Percentiles rank a stretch among this genome's conserved stretches.
Conservation (phyloP, 2,329 filamentous ascomycete genomes). For the Hypomyces perniciosus region DNA sequence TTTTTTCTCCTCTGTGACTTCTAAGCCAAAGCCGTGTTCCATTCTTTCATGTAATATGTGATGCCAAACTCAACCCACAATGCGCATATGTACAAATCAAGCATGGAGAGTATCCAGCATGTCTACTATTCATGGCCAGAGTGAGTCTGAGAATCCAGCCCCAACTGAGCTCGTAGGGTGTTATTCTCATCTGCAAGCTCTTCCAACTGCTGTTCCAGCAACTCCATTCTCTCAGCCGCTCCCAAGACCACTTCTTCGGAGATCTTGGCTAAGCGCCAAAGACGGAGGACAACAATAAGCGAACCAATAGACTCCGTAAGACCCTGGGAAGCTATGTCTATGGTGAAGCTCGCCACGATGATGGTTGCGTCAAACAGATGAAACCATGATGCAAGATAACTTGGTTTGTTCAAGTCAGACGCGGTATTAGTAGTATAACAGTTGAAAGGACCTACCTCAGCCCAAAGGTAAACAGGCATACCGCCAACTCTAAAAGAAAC, state of each 20-base stretch:
- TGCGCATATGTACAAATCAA: background rate
- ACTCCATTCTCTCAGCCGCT: conserved; percentile 56
- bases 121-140: conserved; percentile 13
- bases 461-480: conserved; percentile 57
- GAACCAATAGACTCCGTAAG: conserved; percentile 58
- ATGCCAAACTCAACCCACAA: too few species aligned
- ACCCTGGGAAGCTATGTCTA: conserved; percentile 56
- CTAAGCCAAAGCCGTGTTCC: too few species aligned
- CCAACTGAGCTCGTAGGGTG: conserved; percentile 18
- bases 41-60: too few species aligned
- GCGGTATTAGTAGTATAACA: background rate
- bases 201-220: conserved; percentile 46
- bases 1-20: background rate
- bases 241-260: conserved; percentile 62
- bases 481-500: conserved; percentile 57
- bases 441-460: conserved; percentile 37
- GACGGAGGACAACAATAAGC: conserved; percentile 58
- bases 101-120: background rate
- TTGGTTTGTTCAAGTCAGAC: conserved; percentile 20
- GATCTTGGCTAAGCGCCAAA: conserved; percentile 66
- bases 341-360: conserved; percentile 54
- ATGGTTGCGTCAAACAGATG: conserved; percentile 59
- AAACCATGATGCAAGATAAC: conserved; percentile 53
- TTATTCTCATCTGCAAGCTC: conserved; percentile 44
- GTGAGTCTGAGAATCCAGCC: conserved; percentile 14